phyloP scores from a whole-genome alignment of 208 protist genomes.

The Crithidia sp. region DNA sequence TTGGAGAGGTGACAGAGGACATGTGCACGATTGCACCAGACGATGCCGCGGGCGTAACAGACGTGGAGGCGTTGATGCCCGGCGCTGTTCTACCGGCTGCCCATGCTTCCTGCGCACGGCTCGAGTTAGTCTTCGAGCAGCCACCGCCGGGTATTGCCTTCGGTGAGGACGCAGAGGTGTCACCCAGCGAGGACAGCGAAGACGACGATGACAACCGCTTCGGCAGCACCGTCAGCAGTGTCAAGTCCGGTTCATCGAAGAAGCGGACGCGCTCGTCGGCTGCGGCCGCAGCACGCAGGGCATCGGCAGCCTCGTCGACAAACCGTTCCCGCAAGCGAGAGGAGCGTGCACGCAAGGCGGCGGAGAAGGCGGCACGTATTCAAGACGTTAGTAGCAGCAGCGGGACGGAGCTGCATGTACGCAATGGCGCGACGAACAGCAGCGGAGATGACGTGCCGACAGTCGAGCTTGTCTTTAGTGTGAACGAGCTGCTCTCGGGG shows the following conservation, averaged over 20 bases:
- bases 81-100: slow-evolving; percentile 14
- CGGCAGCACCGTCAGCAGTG: slow-evolving; percentile 23
- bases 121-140: slow-evolving; percentile 41
- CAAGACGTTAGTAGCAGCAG: background rate
- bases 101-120: slow-evolving; percentile 15
- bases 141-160: slow-evolving; percentile 17
- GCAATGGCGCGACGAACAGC: background rate
- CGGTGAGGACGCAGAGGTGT: slow-evolving; percentile 27
- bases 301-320: background rate
- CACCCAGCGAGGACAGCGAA: slow-evolving; percentile 16
- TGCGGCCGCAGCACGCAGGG: slow-evolving; percentile 1
- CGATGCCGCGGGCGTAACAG: background rate
- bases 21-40: slow-evolving; percentile 18
- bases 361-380: slow-evolving; percentile 26
- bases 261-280: background rate
- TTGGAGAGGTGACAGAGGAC: slow-evolving; percentile 45
- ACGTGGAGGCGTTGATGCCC: slow-evolving; percentile 24
- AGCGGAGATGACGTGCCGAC: slow-evolving; percentile 31
- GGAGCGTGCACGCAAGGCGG: slow-evolving; percentile 32
- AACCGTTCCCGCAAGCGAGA: slow-evolving; percentile 36
- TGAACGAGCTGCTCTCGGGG: slow-evolving; percentile 60
- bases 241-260: slow-evolving; percentile 2
- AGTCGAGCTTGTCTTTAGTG: slow-evolving; percentile 71
- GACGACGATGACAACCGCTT: slow-evolving; percentile 31
- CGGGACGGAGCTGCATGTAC: background rate